Evolutionary conservation across 805 yeast species (phyloP).

Genomic region (Saturnispora sekii): DNA sequence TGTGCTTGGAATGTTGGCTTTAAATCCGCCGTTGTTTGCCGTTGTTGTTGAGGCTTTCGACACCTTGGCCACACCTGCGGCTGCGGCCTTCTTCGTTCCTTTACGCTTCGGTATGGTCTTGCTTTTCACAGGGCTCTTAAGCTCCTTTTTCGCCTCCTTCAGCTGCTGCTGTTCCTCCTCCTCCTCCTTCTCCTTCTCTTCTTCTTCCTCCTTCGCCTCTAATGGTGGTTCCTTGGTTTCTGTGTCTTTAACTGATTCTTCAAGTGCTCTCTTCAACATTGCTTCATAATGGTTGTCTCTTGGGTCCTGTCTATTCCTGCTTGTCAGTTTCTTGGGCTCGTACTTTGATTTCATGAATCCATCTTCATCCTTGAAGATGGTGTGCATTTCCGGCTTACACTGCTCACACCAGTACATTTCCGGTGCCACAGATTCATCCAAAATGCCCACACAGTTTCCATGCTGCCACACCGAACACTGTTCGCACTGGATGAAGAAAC

Average conservation of each 20-base stretch:
- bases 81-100: not conserved
- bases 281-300: conserved; percentile 29
- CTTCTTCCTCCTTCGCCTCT: conserved; percentile 20
- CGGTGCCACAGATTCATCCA: conserved; percentile 66
- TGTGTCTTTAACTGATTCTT: conserved; percentile 47
- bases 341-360: conserved; percentile 41
- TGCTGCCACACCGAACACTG: conserved; percentile 96
- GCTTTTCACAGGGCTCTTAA: not conserved
- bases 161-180: conserved; percentile 3
- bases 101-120: not conserved
- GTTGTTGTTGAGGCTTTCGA: conserved; percentile 27
- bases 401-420: conserved; percentile 93
- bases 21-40: conserved; percentile 42
- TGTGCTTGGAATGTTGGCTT: conserved; percentile 75
- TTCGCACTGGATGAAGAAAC: conserved; percentile 78
- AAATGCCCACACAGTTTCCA: conserved; percentile 88
- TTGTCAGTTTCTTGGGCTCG: conserved; percentile 26
- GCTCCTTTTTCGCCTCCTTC: not conserved
- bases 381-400: conserved; percentile 81
- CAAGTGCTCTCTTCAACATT: conserved; percentile 35
- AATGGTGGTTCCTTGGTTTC: not conserved
- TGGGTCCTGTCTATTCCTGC: conserved; percentile 10
- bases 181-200: conserved; percentile 1
- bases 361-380: conserved; percentile 36
- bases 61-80: not conserved